These are phyloP conservation scores for Trypanosoma lewisi DNA, from an alignment of 208 protist species.

Conservation along the genomic window DNA sequence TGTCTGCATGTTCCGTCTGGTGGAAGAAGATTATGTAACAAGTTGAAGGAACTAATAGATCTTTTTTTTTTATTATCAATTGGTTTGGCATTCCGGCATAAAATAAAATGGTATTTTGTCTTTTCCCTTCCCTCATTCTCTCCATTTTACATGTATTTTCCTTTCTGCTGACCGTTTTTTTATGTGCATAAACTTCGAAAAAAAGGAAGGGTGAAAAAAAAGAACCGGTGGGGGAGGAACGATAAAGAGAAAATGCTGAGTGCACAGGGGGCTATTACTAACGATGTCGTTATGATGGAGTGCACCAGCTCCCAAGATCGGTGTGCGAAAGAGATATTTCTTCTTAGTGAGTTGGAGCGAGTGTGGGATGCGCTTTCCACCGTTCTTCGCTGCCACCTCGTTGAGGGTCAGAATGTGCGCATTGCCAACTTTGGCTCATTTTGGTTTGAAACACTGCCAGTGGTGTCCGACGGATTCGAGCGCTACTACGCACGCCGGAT, in stretches of 20 bases:
- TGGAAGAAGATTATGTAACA: too few relatives aligned
- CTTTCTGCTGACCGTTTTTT: too few relatives aligned
- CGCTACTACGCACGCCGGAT: constrained; percentile 34
- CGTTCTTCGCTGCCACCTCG: constrained; percentile 51
- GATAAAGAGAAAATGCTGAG: constrained; percentile 51
- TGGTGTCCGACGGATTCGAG: constrained; percentile 37
- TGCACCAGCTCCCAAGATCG: constrained; percentile 66
- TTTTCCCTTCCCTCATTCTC: too few relatives aligned
- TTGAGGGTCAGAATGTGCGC: constrained; percentile 57
- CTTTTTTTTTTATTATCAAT: too few relatives aligned
- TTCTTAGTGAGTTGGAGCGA: constrained; percentile 82
- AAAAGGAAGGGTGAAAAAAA: not conserved
- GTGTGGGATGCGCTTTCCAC: constrained; percentile 72
- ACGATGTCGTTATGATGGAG: constrained; percentile 77
- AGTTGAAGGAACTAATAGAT: too few relatives aligned
- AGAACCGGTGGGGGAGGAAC: constrained; percentile 7
- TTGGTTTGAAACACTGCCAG: constrained; percentile 47
- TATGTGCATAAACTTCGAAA: too few relatives aligned
- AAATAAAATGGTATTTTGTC: too few relatives aligned
- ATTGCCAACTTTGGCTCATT: constrained; percentile 67
- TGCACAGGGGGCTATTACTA: constrained; percentile 69
- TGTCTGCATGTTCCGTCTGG: too few relatives aligned
- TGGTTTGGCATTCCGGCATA: too few relatives aligned
- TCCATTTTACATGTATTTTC: too few relatives aligned
- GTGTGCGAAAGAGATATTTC: constrained; percentile 59